Base-by-base conservation (phyloP, 495 filamentous ascomycete genomes). In the Neurospora sp. region DNA sequence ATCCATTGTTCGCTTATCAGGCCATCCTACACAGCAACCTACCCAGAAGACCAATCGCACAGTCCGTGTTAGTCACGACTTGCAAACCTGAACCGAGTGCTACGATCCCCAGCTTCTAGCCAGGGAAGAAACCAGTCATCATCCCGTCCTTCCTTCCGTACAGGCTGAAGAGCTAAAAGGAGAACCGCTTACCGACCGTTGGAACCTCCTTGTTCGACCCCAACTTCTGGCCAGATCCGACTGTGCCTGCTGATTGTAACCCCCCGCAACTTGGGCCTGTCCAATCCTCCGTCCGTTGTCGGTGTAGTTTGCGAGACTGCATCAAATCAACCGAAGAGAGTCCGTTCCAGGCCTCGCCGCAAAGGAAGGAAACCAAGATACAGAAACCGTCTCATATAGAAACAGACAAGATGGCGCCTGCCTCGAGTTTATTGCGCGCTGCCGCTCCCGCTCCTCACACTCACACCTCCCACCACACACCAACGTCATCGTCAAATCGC, bases 401-500 rank as follows among this genome's bases (percentile, higher is more conserved):
- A 66, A 66, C 54, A 66, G 54, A 66, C 54, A 66, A 66, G 54
- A 66, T 66, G 54, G 54, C 54, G 54, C 54, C 54, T 66, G 54
- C 54, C 54, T 66, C 54, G 27, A 66, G 27, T 66, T 66, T 66
- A 35, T 62, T 62, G 23, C 27, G 12, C 27, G 54, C 54, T 62
- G 54, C 54, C 54, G 54, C 54, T 31, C 54, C 54, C 54, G 54
- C 14, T 62, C 54, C 27, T 66, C 54, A 62, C 54, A 14, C 54
- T 1, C 54, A 69, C 27, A 9, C 72, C 72, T 70, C 73, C 41
- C 70, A 62, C 54, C 54, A 66, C 54, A 18, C 54, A 35, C 54
- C 54, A 35, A 31, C 54, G 27, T 66, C 54, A 66, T 71, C 75
- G 71, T 71, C 77, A 70, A 66, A 35, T 66, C 54, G 54, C 27